phyloP scores from a whole-genome alignment of 2,329 filamentous ascomycete species.

The Coniochaeta ligniaria region DNA sequence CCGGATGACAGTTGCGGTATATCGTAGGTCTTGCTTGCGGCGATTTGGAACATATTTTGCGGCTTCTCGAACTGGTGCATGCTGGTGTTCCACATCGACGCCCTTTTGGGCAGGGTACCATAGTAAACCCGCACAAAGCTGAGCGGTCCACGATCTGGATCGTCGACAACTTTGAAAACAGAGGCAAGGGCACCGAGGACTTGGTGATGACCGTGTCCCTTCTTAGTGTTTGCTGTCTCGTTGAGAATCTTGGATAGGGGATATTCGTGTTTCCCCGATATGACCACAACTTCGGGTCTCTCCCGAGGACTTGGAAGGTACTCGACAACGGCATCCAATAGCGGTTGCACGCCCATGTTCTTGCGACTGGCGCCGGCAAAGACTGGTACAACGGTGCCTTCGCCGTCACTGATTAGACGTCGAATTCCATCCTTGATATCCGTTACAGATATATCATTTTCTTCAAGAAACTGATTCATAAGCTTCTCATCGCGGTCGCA shows the following conservation, averaged over 20 bases:
- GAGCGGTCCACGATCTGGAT: conserved; percentile 75
- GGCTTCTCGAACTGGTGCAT: conserved; percentile 72
- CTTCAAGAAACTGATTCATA: conserved; percentile 77
- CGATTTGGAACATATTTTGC: conserved; percentile 79
- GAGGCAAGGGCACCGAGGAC: conserved; percentile 46
- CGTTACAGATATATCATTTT: conserved; percentile 63
- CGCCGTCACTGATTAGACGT: conserved; percentile 58
- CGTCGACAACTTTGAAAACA: conserved; percentile 93
- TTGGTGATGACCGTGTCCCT: conserved; percentile 16
- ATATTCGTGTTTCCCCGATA: conserved; percentile 52
- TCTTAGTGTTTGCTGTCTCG: conserved; percentile 4
- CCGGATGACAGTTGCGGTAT: conserved; percentile 73
- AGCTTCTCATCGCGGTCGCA: conserved; percentile 85
- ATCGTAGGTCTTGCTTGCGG: conserved; percentile 79
- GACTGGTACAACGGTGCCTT: conserved; percentile 72
- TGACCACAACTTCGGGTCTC: conserved; percentile 71
- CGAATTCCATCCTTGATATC: conserved; percentile 70
- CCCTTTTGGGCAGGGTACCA: conserved; percentile 67
- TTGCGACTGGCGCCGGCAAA: conserved; percentile 90
- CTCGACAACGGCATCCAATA: conserved; percentile 83
- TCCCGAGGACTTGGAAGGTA: conserved; percentile 79
- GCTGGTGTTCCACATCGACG: conserved; percentile 80
- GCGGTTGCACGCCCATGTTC: conserved; percentile 87
- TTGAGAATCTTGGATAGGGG: conserved; percentile 31
- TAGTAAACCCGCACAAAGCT: conserved; percentile 92